phyloP scores from a whole-genome alignment of 2,329 filamentous ascomycete genomes.

The Helicocarpus griseus region DNA sequence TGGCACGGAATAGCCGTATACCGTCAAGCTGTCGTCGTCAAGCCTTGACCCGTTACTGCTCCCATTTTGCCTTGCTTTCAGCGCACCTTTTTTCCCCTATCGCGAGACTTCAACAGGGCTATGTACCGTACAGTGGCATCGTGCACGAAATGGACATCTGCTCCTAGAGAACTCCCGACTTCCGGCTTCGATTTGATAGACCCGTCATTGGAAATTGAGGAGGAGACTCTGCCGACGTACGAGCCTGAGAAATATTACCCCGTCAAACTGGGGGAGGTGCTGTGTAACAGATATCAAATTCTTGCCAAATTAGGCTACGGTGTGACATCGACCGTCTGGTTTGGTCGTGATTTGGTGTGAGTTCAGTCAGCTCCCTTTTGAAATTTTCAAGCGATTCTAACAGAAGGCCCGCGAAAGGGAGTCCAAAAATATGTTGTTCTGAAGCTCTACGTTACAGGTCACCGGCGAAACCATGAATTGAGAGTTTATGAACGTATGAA shows the following conservation, averaged over 20 bases:
- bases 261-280: not conserved
- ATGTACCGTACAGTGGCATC: too few relatives aligned
- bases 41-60: too few relatives aligned
- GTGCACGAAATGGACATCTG: too few relatives aligned
- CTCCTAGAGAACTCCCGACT: too few relatives aligned
- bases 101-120: too few relatives aligned
- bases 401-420: not conserved
- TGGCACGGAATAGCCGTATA: too few relatives aligned
- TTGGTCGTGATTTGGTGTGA: conserved; percentile 7
- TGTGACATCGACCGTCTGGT: conserved; percentile 12
- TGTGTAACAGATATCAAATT: conserved; percentile 7
- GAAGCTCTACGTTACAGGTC: conserved; percentile 13
- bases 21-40: too few relatives aligned
- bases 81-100: too few relatives aligned
- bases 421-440: conserved; percentile 12
- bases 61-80: too few relatives aligned
- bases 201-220: not conserved
- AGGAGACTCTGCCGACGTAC: conserved; percentile 1
- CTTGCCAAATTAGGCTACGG: conserved; percentile 14
- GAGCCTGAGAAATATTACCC: conserved; percentile 1
- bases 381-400: not conserved
- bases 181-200: too few relatives aligned
- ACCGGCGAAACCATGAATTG: conserved; percentile 11
- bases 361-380: not conserved
- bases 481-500: conserved; percentile 13